Evolutionary conservation across 208 protist genomes (phyloP).

Genomic region (Crithidia expoeki): DNA sequence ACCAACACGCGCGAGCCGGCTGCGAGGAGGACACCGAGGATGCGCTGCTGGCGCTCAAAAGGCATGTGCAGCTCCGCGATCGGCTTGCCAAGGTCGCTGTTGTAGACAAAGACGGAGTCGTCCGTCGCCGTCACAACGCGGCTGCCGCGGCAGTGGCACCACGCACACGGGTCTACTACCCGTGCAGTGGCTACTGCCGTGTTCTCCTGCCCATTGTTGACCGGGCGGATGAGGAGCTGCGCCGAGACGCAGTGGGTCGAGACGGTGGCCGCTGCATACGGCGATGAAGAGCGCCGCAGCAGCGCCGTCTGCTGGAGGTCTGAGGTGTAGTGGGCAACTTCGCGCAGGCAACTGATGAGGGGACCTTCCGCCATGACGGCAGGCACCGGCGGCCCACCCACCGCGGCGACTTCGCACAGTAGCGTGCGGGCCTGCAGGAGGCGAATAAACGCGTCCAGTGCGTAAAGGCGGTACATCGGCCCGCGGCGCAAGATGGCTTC

Average conservation of each 20-base stretch:
- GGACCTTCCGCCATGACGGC: conserved; percentile 40
- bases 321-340: conserved; percentile 53
- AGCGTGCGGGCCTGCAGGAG: conserved; percentile 63
- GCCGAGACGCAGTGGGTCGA: conserved; percentile 34
- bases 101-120: conserved; percentile 62
- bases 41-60: conserved; percentile 59
- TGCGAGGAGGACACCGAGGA: conserved; percentile 66
- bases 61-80: conserved; percentile 55
- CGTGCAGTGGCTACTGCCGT: conserved; percentile 38
- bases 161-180: conserved; percentile 25
- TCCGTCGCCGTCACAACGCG: conserved; percentile 60
- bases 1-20: conserved; percentile 70
- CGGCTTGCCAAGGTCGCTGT: conserved; percentile 42
- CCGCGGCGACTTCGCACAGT: conserved; percentile 52
- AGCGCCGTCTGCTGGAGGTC: conserved; percentile 74
- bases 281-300: conserved; percentile 50
- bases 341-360: conserved; percentile 46
- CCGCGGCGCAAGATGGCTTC: conserved; percentile 51
- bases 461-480: conserved; percentile 37
- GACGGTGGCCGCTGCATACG: conserved; percentile 40
- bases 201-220: conserved; percentile 67
- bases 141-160: conserved; percentile 53
- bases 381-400: conserved; percentile 32
- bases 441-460: conserved; percentile 70
- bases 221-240: conserved; percentile 62